Evolutionary conservation across 331 rosid genomes (phyloP), one percentile per base, ranked within the genome.

Genomic region (Dryas integrifolia): DNA sequence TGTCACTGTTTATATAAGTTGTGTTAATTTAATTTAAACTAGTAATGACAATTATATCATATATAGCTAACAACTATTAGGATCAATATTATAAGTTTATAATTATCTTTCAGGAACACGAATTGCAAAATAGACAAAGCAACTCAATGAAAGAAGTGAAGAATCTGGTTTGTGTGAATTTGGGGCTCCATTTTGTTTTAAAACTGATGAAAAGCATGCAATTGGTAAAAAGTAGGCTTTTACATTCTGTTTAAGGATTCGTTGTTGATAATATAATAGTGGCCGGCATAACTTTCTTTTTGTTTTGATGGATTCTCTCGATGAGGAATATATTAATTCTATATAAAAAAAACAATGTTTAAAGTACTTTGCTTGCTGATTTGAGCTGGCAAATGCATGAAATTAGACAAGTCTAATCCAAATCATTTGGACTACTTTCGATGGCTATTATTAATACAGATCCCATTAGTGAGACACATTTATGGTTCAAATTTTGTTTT

Each of bases 231-330:
- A 78, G 80, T 21, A 57, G 49, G 82, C 79, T 76, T 77, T 79
- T 18, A 45, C 69, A n/a, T 58, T 77, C 74, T 86, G 83, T 74
- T 77, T 9, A 72, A 71, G 72, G 79, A 77, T 78, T 80, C 83
- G 74, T 60, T 39, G 48, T 60, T 13, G 59, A 68, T 65, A 55
- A 55, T 53, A 21, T n/a, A 44, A 24, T 75, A 9, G 16, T 58
- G 24, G 24, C 24, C 24, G 24, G 24, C 24, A 21, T 21, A 21
- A 21, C 24, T 30, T 79, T 58, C 43, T 67, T 21, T 50, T 45
- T 53, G 45, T 38, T 40, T 58, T 39, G 48, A 61, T 40, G 26
- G 4, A 40, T 7, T 40, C 16, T 44, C 55, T 50, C 15, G 18
- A 13, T n/a, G 0, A 50, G 0, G 53, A 49, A 49, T 49, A 49